Percentiles rank a stretch among this genome's conserved stretches.
phyloP scores from a whole-genome alignment of 768 basidiomycete genomes.

The Pholiota conissans region DNA sequence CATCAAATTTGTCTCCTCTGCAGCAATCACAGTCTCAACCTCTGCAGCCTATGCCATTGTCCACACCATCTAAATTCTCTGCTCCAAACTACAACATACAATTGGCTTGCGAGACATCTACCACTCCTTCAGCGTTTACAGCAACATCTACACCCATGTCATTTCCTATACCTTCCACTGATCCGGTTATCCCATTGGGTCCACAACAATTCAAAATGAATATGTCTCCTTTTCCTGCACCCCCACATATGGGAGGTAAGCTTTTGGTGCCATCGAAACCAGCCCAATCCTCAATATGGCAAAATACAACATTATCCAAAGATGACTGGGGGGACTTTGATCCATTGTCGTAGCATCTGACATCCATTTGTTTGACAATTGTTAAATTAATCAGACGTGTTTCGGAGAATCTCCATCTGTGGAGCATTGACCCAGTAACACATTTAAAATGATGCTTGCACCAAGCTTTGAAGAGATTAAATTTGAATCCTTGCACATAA shows the following conservation, averaged over 20 bases:
- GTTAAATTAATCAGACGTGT: not conserved
- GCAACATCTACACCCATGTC: conserved; percentile 10
- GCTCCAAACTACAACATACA: conserved; percentile 63
- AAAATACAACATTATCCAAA: conserved; percentile 52
- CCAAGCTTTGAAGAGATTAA: conserved; percentile 74
- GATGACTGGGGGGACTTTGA: conserved; percentile 84
- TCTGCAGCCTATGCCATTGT: conserved; percentile 18
- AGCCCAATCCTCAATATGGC: conserved; percentile 46
- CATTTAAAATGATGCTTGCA: conserved; percentile 65
- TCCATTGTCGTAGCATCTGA: conserved; percentile 52
- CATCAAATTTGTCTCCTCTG: conserved; percentile 15
- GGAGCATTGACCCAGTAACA: conserved; percentile 38
- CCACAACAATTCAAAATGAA: conserved; percentile 21
- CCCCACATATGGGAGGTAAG: conserved; percentile 36
- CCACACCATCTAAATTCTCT: conserved; percentile 8
- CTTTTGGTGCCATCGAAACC: conserved; percentile 68
- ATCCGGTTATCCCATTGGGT: conserved; percentile 9
- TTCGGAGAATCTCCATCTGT: not conserved
- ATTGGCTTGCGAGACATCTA: not conserved
- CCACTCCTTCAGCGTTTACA: conserved; percentile 24
- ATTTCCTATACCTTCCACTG: conserved; percentile 7
- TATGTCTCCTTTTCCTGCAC: conserved; percentile 18
- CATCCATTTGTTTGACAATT: not conserved
- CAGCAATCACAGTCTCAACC: conserved; percentile 2
- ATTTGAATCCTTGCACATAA: conserved; percentile 69